These are phyloP conservation scores for Leishmania tarentolae DNA, from an alignment of 208 protist species.

Conservation along the genomic window DNA sequence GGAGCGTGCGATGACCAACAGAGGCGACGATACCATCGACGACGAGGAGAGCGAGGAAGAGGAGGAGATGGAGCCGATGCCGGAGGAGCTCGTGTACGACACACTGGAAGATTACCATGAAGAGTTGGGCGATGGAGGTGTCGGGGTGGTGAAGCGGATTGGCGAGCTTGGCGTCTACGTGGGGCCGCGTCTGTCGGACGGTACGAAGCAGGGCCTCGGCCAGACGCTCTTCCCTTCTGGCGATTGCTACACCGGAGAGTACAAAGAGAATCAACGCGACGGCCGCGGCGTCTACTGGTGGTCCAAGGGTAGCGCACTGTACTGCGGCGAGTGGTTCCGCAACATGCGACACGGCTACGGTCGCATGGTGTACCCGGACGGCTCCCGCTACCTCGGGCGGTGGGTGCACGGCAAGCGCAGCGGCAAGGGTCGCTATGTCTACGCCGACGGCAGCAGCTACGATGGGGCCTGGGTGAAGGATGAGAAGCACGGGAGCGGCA, in stretches of 20 bases:
- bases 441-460: constrained; percentile 88
- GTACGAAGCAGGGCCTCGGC: constrained; percentile 89
- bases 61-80: constrained; percentile 75
- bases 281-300: constrained; percentile 85
- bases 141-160: constrained; percentile 82
- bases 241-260: constrained; percentile 87
- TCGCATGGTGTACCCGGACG: constrained; percentile 88
- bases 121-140: constrained; percentile 73
- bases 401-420: constrained; percentile 75
- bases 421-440: constrained; percentile 78
- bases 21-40: constrained; percentile 20
- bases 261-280: constrained; percentile 79
- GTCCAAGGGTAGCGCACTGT: constrained; percentile 55
- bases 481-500: constrained; percentile 76
- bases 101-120: constrained; percentile 84
- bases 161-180: constrained; percentile 90
- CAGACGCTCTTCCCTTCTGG: constrained; percentile 86
- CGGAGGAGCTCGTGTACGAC: constrained; percentile 86
- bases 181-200: constrained; percentile 65
- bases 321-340: constrained; percentile 67
- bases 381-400: constrained; percentile 74
- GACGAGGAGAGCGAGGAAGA: constrained; percentile 76
- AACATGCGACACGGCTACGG: constrained; percentile 80
- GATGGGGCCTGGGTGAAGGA: constrained; percentile 76
- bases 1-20: constrained; percentile 34